Evolutionary conservation across 1,284 basidiomycete species (phyloP).

Genomic region (Ganoderma lucidum): DNA sequence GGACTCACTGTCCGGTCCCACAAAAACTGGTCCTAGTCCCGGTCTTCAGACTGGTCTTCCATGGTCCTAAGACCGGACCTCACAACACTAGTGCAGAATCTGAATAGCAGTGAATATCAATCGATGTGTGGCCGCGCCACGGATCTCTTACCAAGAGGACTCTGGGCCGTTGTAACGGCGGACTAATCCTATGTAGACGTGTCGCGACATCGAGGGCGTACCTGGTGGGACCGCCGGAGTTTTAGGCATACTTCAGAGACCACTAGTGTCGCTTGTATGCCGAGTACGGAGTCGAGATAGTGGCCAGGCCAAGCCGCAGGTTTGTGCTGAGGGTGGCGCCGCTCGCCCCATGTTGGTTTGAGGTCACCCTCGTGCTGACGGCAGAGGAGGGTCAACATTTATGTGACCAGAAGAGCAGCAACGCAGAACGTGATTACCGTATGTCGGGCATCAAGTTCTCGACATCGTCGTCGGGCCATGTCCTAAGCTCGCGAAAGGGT

Average conservation of each 20-base stretch:
- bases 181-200: background rate
- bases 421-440: background rate
- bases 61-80: too few relatives aligned
- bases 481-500: background rate
- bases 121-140: background rate
- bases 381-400: background rate
- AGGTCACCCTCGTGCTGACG: background rate
- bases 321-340: background rate
- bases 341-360: background rate
- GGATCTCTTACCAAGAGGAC: background rate
- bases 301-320: background rate
- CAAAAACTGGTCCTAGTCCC: too few relatives aligned
- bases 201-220: background rate
- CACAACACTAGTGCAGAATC: background rate
- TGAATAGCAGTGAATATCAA: background rate
- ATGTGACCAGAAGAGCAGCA: background rate
- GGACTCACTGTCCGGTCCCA: too few relatives aligned
- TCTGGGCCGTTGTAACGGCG: background rate
- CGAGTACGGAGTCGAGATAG: background rate
- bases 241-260: background rate
- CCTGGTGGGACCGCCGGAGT: background rate
- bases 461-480: background rate
- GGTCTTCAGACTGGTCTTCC: too few relatives aligned
- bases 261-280: background rate
- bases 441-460: conserved; percentile 1